These are phyloP conservation scores for Arctostaphylos glauca DNA, from an alignment of 148 eudicot genomes.

Conservation along the genomic window DNA sequence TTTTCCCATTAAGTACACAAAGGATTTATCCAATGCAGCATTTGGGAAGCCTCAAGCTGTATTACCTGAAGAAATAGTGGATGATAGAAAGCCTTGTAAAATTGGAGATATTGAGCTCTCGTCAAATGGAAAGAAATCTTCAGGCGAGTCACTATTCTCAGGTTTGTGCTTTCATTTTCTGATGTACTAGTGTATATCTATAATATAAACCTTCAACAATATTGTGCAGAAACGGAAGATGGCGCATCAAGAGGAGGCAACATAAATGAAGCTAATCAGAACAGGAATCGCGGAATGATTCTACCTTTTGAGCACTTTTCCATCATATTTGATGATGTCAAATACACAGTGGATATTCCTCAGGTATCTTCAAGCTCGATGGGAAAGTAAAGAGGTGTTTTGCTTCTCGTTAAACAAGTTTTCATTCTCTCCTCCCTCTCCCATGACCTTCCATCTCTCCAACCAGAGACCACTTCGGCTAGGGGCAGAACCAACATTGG, in stretches of 20 bases:
- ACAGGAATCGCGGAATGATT: slow-evolving; percentile 57
- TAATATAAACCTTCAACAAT: not conserved
- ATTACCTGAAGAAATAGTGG: slow-evolving; percentile 45
- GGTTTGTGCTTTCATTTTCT: not conserved
- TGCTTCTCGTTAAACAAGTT: too few species aligned
- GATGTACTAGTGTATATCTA: not conserved
- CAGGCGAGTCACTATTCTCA: not conserved
- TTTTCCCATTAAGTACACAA: not conserved
- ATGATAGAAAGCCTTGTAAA: slow-evolving; percentile 27
- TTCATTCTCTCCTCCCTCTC: too few species aligned
- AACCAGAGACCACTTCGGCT: too few species aligned
- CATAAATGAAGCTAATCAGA: slow-evolving; percentile 15
- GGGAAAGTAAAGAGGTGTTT: not conserved
- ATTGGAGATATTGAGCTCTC: slow-evolving; percentile 11
- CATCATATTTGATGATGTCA: slow-evolving; percentile 67
- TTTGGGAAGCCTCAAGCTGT: slow-evolving; percentile 48
- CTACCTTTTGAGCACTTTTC: slow-evolving; percentile 75
- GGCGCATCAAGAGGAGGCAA: slow-evolving; percentile 26
- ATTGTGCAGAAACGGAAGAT: slow-evolving; percentile 31
- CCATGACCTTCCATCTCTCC: too few species aligned
- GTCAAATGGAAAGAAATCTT: slow-evolving; percentile 3
- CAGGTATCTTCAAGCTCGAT: slow-evolving; percentile 37
- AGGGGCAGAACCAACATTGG: too few species aligned
- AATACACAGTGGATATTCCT: slow-evolving; percentile 82
- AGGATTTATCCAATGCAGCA: not conserved